These are phyloP conservation scores for Fusarium acutatum DNA, from an alignment of 2,329 filamentous ascomycete species.

Conservation along the genomic window DNA sequence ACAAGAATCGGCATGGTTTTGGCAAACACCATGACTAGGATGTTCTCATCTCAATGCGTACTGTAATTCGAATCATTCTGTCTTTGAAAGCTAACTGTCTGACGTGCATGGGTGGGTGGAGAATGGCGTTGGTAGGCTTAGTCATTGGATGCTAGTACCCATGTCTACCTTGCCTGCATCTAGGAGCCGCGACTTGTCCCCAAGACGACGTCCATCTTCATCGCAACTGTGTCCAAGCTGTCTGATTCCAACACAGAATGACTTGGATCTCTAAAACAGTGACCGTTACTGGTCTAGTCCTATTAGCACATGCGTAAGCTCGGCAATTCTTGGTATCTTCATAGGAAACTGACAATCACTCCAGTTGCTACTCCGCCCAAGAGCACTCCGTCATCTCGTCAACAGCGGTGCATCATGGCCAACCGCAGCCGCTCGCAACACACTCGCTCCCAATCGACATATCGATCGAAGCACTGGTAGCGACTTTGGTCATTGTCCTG, in stretches of 20 bases:
- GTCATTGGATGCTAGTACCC: constrained; percentile 24
- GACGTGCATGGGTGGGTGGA: not conserved
- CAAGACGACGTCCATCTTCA: constrained; percentile 13
- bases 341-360: constrained; percentile 23
- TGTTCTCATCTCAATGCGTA: not conserved
- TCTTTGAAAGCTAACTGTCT: not conserved
- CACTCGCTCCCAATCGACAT: constrained; percentile 82
- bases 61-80: not conserved
- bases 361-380: constrained; percentile 93
- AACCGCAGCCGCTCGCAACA: constrained; percentile 52
- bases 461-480: constrained; percentile 82
- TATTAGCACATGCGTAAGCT: constrained; percentile 87
- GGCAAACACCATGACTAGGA: not conserved
- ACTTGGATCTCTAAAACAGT: constrained; percentile 75
- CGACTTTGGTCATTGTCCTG: constrained; percentile 80
- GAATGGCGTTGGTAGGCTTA: constrained; percentile 17
- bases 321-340: not conserved
- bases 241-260: constrained; percentile 58
- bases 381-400: constrained; percentile 84
- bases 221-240: constrained; percentile 2
- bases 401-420: constrained; percentile 55
- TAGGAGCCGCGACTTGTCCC: constrained; percentile 34
- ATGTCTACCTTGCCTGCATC: constrained; percentile 20
- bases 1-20: not conserved
- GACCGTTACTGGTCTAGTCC: constrained; percentile 77